Evolutionary conservation across 2,329 filamentous ascomycete species (phyloP).

Genomic region (Knoxdaviesia capensis): DNA sequence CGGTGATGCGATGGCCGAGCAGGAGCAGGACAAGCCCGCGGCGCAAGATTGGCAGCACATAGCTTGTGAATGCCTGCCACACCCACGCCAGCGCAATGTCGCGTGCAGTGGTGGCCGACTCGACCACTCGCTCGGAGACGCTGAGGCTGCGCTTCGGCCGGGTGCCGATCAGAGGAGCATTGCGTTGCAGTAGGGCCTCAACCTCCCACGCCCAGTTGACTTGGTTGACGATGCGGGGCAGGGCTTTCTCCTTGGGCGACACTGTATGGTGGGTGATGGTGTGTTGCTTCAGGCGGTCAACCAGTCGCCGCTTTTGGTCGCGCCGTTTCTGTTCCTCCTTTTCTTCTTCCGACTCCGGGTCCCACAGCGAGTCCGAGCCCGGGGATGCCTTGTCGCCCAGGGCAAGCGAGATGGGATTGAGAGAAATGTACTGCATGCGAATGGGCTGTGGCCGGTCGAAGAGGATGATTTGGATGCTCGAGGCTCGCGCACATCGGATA

Average conservation of each 20-base stretch:
- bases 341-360: constrained; percentile 49
- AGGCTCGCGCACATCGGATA: constrained; percentile 50
- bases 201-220: constrained; percentile 94
- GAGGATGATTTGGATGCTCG: constrained; percentile 69
- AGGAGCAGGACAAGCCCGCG: constrained; percentile 57
- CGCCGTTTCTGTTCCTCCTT: constrained; percentile 36
- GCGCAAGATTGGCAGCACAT: constrained; percentile 59
- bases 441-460: constrained; percentile 73
- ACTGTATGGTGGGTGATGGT: constrained; percentile 58
- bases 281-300: constrained; percentile 76
- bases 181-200: constrained; percentile 68
- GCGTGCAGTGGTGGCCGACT: constrained; percentile 74
- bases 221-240: constrained; percentile 72
- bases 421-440: constrained; percentile 90
- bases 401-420: constrained; percentile 73
- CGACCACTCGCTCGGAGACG: constrained; percentile 83
- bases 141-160: constrained; percentile 70
- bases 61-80: constrained; percentile 51
- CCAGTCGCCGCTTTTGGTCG: constrained; percentile 42
- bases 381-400: constrained; percentile 48
- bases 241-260: constrained; percentile 64
- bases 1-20: constrained; percentile 59
- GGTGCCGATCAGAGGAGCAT: constrained; percentile 66
- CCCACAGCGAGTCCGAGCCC: constrained; percentile 13
- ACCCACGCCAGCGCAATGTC: constrained; percentile 50